Conservation (phyloP, 2,329 filamentous ascomycete genomes). For the Sclerotinia subarctica region DNA sequence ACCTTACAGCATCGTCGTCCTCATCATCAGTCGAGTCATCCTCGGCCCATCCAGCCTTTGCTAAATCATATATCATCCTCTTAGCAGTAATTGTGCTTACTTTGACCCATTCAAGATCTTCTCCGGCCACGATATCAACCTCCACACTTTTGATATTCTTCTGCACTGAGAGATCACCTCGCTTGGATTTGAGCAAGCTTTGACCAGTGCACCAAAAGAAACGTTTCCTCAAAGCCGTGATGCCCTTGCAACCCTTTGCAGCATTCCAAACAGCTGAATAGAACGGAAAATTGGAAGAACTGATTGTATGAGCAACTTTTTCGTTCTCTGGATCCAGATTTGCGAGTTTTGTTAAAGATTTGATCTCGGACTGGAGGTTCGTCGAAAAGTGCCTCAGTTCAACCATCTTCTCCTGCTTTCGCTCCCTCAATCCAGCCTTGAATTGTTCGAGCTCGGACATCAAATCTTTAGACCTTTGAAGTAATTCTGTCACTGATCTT, state of each 20-base stretch:
- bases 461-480: conserved; percentile 37
- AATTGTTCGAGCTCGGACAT: conserved; percentile 47
- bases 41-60: conserved; percentile 62
- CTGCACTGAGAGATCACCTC: conserved; percentile 12
- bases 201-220: conserved; percentile 46
- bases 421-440: conserved; percentile 42
- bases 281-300: conserved; percentile 65
- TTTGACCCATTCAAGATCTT: conserved; percentile 65
- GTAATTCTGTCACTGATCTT: conserved; percentile 22
- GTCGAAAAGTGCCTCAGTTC: conserved; percentile 50
- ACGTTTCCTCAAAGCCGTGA: conserved; percentile 56
- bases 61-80: conserved; percentile 63
- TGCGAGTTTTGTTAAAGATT: conserved; percentile 43
- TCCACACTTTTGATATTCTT: conserved; percentile 19
- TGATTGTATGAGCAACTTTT: conserved; percentile 52
- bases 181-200: conserved; percentile 17
- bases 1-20: conserved; percentile 40
- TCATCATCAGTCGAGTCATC: conserved; percentile 45
- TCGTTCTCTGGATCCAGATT: conserved; percentile 30
- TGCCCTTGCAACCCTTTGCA: conserved; percentile 54
- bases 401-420: conserved; percentile 46
- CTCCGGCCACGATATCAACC: conserved; percentile 62
- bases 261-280: conserved; percentile 61
- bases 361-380: conserved; percentile 47
- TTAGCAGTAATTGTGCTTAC: conserved; percentile 63